Conservation (phyloP, 164 flowering plant genomes). For the Brasenia schreberi region DNA sequence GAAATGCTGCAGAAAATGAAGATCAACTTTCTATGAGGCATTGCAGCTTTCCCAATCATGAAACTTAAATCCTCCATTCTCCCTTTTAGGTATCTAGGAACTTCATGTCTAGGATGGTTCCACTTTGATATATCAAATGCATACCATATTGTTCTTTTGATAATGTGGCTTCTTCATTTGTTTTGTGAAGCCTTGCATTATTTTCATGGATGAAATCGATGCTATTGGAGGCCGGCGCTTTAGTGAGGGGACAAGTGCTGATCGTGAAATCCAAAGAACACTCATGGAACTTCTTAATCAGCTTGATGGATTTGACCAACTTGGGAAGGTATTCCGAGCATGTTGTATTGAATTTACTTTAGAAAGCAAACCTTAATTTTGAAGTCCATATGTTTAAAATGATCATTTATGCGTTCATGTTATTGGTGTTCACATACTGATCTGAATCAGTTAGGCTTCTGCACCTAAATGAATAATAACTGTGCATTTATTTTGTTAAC, state of each 20-base stretch:
- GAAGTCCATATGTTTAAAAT: too few species aligned
- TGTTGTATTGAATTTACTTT: too few species aligned
- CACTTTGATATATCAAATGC: background rate
- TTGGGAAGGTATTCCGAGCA: constrained; percentile 55
- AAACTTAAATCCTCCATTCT: too few species aligned
- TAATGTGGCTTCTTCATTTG: background rate
- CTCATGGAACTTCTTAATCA: constrained; percentile 93
- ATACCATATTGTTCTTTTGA: background rate
- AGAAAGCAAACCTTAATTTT: too few species aligned
- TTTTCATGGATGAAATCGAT: constrained; percentile 98
- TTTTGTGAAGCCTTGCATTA: constrained; percentile 76
- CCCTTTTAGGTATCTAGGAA: too few species aligned
- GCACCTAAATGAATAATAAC: background rate
- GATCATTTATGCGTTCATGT: too few species aligned
- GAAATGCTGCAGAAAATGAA: too few species aligned
- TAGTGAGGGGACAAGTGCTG: constrained; percentile 91
- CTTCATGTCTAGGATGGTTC: background rate
- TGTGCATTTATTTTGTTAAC: background rate
- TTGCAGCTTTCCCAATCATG: too few species aligned
- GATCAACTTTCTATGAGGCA: too few species aligned
- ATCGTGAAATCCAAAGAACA: constrained; percentile 93
- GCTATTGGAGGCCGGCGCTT: constrained; percentile 97
- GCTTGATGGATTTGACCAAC: constrained; percentile 92
- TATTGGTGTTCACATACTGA: background rate
- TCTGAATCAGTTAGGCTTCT: background rate